phyloP scores from a whole-genome alignment of 2,329 filamentous ascomycete genomes.

The Periconia digitata region DNA sequence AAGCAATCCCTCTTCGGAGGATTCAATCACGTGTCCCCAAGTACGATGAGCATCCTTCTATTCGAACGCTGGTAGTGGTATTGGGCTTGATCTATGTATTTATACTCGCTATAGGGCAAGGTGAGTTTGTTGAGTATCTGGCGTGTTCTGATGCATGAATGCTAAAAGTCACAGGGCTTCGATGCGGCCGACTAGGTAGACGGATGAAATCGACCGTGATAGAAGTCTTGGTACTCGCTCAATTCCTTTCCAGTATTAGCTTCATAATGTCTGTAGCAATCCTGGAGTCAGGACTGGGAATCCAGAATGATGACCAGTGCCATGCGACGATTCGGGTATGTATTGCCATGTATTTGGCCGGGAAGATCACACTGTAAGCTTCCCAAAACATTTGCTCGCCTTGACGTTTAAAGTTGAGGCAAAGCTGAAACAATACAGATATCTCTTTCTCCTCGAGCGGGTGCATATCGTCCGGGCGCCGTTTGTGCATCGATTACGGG shows the following conservation, averaged over 20 bases:
- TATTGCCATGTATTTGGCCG: slow-evolving; percentile 36
- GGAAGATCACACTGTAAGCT: slow-evolving; percentile 30
- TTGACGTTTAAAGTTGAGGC: background rate
- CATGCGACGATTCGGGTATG: slow-evolving; percentile 37
- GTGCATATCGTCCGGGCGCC: slow-evolving; percentile 37
- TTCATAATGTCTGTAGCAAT: slow-evolving; percentile 33
- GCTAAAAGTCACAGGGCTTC: slow-evolving; percentile 2
- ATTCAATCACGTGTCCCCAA: background rate
- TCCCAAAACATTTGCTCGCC: background rate
- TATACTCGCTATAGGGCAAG: slow-evolving; percentile 20
- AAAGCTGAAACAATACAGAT: slow-evolving; percentile 16
- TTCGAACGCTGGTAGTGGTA: slow-evolving; percentile 8
- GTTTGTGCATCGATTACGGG: slow-evolving; percentile 27
- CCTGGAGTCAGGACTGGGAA: slow-evolving; percentile 27
- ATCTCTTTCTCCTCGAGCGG: slow-evolving; percentile 44
- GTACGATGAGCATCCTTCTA: background rate
- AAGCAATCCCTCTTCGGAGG: background rate
- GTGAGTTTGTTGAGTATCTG: slow-evolving; percentile 5
- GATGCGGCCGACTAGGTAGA: slow-evolving; percentile 18
- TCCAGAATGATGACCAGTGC: slow-evolving; percentile 29
- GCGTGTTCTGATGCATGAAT: background rate
- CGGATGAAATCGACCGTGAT: slow-evolving; percentile 13
- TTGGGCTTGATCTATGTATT: slow-evolving; percentile 17
- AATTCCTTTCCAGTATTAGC: slow-evolving; percentile 17
- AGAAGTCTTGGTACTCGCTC: slow-evolving; percentile 19